phyloP scores from a whole-genome alignment of 148 eudicot genomes.

The Selenicereus undatus region DNA sequence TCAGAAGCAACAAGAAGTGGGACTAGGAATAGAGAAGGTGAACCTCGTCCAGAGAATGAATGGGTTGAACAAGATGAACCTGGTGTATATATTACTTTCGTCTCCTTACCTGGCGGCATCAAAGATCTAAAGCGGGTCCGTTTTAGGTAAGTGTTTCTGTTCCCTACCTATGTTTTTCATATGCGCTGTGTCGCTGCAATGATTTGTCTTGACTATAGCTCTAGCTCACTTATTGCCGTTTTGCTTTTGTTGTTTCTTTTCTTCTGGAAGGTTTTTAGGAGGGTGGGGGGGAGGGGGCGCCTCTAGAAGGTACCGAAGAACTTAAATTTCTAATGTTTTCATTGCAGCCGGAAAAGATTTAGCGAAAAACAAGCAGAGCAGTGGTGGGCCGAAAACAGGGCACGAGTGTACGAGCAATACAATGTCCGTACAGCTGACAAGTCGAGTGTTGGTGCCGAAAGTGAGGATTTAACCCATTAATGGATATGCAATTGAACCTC shows the following conservation, averaged over 20 bases:
- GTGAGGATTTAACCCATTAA: constrained; percentile 56
- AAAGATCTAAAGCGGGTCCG: constrained; percentile 97
- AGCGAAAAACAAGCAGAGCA: constrained; percentile 96
- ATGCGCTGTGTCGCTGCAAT: too few species aligned
- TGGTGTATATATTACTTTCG: constrained; percentile 91
- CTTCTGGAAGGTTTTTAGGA: too few species aligned
- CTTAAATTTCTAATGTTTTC: not conserved
- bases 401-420: constrained; percentile 79
- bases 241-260: too few species aligned
- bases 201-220: too few species aligned
- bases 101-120: constrained; percentile 79
- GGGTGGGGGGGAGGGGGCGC: not conserved
- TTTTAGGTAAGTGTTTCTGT: constrained; percentile 59
- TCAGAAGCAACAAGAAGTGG: constrained; percentile 61
- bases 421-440: constrained; percentile 85
- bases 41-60: constrained; percentile 64
- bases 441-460: constrained; percentile 68
- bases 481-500: constrained; percentile 21
- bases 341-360: constrained; percentile 88
- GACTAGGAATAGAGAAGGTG: constrained; percentile 60
- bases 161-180: not conserved
- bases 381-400: constrained; percentile 97
- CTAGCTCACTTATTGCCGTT: too few species aligned
- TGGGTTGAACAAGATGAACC: constrained; percentile 99
- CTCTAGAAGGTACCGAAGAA: not conserved